Evolutionary conservation across 208 protist species (phyloP), one percentile per base, ranked within the genome.

Genomic region (Leishmania tropica): DNA sequence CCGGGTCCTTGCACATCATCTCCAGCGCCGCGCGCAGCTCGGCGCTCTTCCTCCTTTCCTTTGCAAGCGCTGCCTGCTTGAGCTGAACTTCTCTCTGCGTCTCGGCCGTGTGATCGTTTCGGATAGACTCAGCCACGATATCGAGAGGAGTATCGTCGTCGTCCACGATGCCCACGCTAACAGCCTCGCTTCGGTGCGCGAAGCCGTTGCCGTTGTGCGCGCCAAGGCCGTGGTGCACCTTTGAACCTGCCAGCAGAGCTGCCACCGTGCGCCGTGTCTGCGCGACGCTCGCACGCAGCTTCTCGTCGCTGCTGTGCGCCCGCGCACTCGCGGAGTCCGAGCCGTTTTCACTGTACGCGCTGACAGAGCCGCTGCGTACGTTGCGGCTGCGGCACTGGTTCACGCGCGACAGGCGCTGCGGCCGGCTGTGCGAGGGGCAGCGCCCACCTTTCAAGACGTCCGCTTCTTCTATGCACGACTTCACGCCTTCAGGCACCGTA

Each of bases 261-360:
- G 80, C 84, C 51, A 90, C 81, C 42, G 76, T 84, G 81, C 78
- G 87, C 13, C 87, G 87, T 24, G 79, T 86, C 45, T 79, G 77
- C 28, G 87, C 87, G 37, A 90, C 87, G 82, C 81, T 88, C 70
- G 83, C 81, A 70, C 87, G 88, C 73, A 88, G 88, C 42, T 76
- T 83, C 45, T 81, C 75, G 81, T 79, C 68, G 17, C 75, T 74
- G 60, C 53, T 58, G 5, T 54, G 15, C 28, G 3, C 42, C 71
- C 6, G 56, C n/a, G 73, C 47, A 13, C 21, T 56, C 17, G 51
- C 54, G 51, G 74, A 51, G 74, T 24, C 17, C 5, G 6, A 45
- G 24, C n/a, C 35, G 19, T 35, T 75, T 65, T n/a, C 1, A 37
- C 64, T 74, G 51, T 72, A 24, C 19, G 19, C 65, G 40, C 75